phyloP scores from a whole-genome alignment of 225 moss, liverwort and hornwort genomes.

The Rhytidiadelphus loreus region DNA sequence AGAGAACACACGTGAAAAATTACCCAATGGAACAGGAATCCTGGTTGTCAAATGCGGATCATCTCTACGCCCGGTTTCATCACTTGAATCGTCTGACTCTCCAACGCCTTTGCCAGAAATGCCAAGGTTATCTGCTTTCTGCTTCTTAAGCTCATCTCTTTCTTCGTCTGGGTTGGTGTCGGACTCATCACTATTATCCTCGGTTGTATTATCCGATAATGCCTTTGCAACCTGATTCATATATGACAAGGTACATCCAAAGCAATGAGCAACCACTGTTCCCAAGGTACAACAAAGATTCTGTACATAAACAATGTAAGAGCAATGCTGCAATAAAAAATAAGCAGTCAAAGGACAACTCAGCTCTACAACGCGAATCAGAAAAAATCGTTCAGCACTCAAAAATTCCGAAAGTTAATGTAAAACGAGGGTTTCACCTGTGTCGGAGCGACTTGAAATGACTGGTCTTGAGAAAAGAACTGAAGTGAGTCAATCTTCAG shows the following conservation, averaged over 20 bases:
- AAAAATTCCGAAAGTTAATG: neutral
- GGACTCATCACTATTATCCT: slow-evolving; percentile 30
- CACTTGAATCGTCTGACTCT: slow-evolving; percentile 8
- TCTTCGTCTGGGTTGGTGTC: neutral
- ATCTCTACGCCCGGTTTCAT: slow-evolving; percentile 7
- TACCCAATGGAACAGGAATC: slow-evolving; percentile 14
- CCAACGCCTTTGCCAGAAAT: neutral
- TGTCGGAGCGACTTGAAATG: slow-evolving; percentile 30
- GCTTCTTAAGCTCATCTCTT: neutral
- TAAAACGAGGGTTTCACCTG: slow-evolving; percentile 13
- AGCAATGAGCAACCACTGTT: neutral
- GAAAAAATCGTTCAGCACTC: neutral
- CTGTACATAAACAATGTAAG: neutral
- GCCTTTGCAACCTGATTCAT: slow-evolving; percentile 19
- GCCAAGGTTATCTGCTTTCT: neutral
- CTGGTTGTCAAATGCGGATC: slow-evolving; percentile 8
- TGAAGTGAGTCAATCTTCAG: slow-evolving; percentile 15
- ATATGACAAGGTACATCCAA: neutral
- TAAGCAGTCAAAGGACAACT: neutral
- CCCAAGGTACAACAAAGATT: neutral
- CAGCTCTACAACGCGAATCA: neutral
- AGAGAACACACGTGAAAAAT: neutral
- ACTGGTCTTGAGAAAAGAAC: slow-evolving; percentile 35
- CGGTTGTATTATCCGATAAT: slow-evolving; percentile 25
- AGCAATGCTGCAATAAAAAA: neutral